Evolutionary conservation across 1,284 basidiomycete genomes (phyloP), one percentile per base, ranked within the genome.

Genomic region (Irpex rosettiformis): DNA sequence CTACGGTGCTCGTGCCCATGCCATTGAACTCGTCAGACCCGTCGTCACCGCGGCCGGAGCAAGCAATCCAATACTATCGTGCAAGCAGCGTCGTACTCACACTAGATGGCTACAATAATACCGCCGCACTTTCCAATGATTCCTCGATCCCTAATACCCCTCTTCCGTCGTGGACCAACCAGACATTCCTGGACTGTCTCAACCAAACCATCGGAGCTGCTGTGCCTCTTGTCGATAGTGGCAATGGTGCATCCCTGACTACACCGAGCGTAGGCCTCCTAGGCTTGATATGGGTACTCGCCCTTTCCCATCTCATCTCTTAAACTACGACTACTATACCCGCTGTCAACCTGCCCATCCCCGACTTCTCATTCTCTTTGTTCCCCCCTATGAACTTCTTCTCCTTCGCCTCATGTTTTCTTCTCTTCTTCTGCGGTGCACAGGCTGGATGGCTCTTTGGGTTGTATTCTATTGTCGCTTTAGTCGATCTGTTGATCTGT

Each of bases 81-180:
- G 80, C 82, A 22, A 83, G 81, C 65, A 79, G 75, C 54, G 77
- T 82, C 27, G 79, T 75, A 4, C 72, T 86, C 21, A 77, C 78
- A 6, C 71, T 89, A 18, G 82, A 86, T 60, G 84, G 84, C 2
- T 90, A 88, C 69, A 87, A 89, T 65, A 79, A 86, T 61, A 81
- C 83, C 0, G 73, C 75, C 53, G 73, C 75, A 16, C 69, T 82
- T 27, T 65, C 62, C 30, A 63, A 69, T 8, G 75, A 78, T 27
- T 70, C 75, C 28, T 75, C 72, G 28, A 73, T 76, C 1, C 70
- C 81, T 0, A 76, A 83, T 58, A 76, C 79, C 4, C 78, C 81
- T 0, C 65, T 87, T 1, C 82, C 81, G 0, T 63, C 67, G n/a
- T 72, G 72, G 60, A 69, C 81, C 33, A 79, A 87, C 66, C 67